Conservation (phyloP, 805 yeast species). For the Saccharomyces jurei region DNA sequence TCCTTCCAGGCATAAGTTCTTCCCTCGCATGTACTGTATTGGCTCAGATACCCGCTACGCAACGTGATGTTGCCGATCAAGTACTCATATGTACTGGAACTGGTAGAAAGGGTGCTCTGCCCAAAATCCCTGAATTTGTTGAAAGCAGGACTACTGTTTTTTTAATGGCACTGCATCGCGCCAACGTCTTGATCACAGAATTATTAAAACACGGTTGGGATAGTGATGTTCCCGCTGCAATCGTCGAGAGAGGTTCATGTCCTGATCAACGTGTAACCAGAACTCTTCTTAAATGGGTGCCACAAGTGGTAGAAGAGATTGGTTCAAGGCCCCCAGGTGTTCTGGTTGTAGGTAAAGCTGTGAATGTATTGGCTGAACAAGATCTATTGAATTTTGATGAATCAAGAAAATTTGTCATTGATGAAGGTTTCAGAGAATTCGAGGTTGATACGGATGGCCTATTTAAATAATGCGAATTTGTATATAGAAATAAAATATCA, state of each 20-base stretch:
- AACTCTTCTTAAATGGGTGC: slow-evolving; percentile 58
- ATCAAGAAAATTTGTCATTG: slow-evolving; percentile 19
- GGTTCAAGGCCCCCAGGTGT: slow-evolving; percentile 94
- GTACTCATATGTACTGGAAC: slow-evolving; percentile 91
- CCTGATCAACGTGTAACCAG: slow-evolving; percentile 84
- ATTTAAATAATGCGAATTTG: background rate
- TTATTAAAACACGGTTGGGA: slow-evolving; percentile 60
- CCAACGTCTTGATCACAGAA: slow-evolving; percentile 41
- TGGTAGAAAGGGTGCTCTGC: slow-evolving; percentile 78
- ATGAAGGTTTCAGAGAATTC: slow-evolving; percentile 31
- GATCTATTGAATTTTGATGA: slow-evolving; percentile 20
- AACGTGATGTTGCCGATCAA: slow-evolving; percentile 86
- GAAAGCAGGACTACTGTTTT: slow-evolving; percentile 73
- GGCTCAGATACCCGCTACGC: slow-evolving; percentile 83
- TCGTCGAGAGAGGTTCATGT: slow-evolving; percentile 86
- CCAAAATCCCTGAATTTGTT: slow-evolving; percentile 68
- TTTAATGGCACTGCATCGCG: slow-evolving; percentile 81
- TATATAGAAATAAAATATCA: slow-evolving; percentile 1
- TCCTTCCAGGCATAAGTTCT: slow-evolving; percentile 82
- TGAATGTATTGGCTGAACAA: slow-evolving; percentile 39
- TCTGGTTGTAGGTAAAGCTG: slow-evolving; percentile 72
- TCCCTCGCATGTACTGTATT: slow-evolving; percentile 82
- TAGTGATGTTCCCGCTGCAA: slow-evolving; percentile 63
- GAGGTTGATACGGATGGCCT: slow-evolving; percentile 5
- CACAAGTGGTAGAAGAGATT: slow-evolving; percentile 61